These are phyloP conservation scores for Limonium bicolor DNA, from an alignment of 148 eudicot species.

Conservation along the genomic window DNA sequence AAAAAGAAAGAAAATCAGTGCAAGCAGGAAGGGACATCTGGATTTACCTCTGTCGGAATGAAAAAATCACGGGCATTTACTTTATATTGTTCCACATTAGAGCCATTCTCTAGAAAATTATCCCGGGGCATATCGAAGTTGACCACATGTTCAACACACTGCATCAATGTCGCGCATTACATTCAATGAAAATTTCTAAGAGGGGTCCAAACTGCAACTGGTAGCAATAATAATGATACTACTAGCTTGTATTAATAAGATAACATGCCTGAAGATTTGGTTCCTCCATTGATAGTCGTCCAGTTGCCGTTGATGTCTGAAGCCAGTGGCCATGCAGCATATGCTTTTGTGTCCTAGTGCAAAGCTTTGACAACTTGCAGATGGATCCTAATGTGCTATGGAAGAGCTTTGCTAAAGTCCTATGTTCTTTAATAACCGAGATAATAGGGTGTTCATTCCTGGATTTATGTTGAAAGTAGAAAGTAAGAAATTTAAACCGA, in stretches of 20 bases:
- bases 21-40: not conserved
- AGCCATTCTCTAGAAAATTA: conserved; percentile 22
- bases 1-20: not conserved
- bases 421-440: conserved; percentile 84
- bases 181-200: not conserved
- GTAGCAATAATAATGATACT: not conserved
- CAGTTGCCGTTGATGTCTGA: conserved; percentile 97
- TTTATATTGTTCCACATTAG: conserved; percentile 17
- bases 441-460: conserved; percentile 97
- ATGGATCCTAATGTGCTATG: conserved; percentile 86
- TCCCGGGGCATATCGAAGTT: conserved; percentile 41
- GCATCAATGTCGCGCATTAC: too few species aligned
- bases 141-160: conserved; percentile 94
- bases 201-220: too few species aligned
- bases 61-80: conserved; percentile 90
- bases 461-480: conserved; percentile 10
- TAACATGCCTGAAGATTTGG: conserved; percentile 84
- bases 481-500: not conserved
- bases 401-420: conserved; percentile 83
- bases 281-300: conserved; percentile 95
- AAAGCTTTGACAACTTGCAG: conserved; percentile 72
- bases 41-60: conserved; percentile 66
- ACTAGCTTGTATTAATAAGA: not conserved
- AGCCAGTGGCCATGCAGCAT: conserved; percentile 96
- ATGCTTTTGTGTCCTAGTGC: conserved; percentile 64